Percentiles rank a stretch among this genome's conserved stretches.
These are phyloP conservation scores for Boletus rubescentipes DNA, from an alignment of 768 basidiomycete genomes.

Conservation along the genomic window DNA sequence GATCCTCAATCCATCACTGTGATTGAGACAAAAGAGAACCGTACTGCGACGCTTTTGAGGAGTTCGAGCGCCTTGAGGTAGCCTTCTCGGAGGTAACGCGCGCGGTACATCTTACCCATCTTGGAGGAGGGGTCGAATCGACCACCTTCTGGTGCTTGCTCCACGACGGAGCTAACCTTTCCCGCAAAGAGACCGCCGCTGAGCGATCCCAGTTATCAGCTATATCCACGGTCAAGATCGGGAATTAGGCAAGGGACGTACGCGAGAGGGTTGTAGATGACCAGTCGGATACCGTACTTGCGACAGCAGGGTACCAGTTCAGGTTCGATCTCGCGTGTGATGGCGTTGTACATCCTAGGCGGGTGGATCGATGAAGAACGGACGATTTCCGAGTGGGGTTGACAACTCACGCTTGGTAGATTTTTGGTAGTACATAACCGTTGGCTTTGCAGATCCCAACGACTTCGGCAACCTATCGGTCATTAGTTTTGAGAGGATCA, in stretches of 20 bases:
- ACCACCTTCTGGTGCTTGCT: slow-evolving; percentile 34
- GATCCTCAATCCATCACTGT: neutral
- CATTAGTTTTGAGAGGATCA: neutral
- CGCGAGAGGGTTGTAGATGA: slow-evolving; percentile 58
- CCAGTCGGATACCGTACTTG: slow-evolving; percentile 56
- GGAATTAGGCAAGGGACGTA: slow-evolving; percentile 19
- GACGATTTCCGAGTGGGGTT: neutral
- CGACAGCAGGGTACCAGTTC: slow-evolving; percentile 57
- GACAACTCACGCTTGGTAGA: slow-evolving; percentile 50
- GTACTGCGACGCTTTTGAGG: slow-evolving; percentile 41
- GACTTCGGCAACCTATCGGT: slow-evolving; percentile 52
- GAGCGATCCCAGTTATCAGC: neutral
- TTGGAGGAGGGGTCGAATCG: slow-evolving; percentile 40
- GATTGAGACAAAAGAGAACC: slow-evolving; percentile 5
- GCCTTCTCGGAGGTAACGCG: slow-evolving; percentile 42
- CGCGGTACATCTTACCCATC: slow-evolving; percentile 46
- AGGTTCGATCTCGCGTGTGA: slow-evolving; percentile 47
- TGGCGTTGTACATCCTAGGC: slow-evolving; percentile 45
- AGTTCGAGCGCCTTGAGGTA: slow-evolving; percentile 45
- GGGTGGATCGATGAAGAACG: neutral
- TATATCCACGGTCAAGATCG: neutral
- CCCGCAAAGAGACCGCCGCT: slow-evolving; percentile 38
- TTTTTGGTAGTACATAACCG: slow-evolving; percentile 53
- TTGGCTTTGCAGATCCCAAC: slow-evolving; percentile 55
- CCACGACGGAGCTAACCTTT: slow-evolving; percentile 40